phyloP scores from a whole-genome alignment of 2,329 filamentous ascomycete species.

The Penicillium frequentans region DNA sequence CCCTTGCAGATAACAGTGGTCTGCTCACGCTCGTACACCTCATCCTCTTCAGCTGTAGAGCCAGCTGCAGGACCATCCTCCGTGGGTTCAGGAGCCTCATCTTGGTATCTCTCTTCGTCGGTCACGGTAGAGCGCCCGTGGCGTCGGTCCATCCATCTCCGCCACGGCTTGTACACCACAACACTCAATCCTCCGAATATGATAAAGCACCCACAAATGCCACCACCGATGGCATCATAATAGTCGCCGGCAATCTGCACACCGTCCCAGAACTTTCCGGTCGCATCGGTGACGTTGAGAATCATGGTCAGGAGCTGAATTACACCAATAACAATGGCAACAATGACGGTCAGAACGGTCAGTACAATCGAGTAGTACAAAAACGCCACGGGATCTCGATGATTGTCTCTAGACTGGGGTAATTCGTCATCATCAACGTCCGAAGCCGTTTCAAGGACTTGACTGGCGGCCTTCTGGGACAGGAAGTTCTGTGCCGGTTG shows the following conservation, averaged over 20 bases:
- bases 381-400: slow-evolving; percentile 83
- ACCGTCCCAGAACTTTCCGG: slow-evolving; percentile 86
- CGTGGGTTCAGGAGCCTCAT: slow-evolving; percentile 11
- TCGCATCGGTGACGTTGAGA: slow-evolving; percentile 70
- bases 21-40: background rate
- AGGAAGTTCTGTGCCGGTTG: slow-evolving; percentile 46
- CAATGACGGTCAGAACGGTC: slow-evolving; percentile 77
- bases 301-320: slow-evolving; percentile 81
- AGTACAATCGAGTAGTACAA: slow-evolving; percentile 91
- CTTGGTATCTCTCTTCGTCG: slow-evolving; percentile 25
- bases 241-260: slow-evolving; percentile 73
- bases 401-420: slow-evolving; percentile 34
- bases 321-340: slow-evolving; percentile 80
- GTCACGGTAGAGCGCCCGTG: slow-evolving; percentile 17
- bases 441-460: slow-evolving; percentile 5
- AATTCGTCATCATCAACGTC: slow-evolving; percentile 18
- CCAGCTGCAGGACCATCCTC: background rate
- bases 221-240: slow-evolving; percentile 82
- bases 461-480: slow-evolving; percentile 23
- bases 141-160: slow-evolving; percentile 54
- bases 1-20: slow-evolving; percentile 10
- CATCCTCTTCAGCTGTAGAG: background rate
- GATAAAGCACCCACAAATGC: slow-evolving; percentile 82
- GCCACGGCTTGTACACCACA: slow-evolving; percentile 77
- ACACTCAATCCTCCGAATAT: slow-evolving; percentile 73